phyloP scores from a whole-genome alignment of 805 yeast genomes.

The Yueomyces sinensis region DNA sequence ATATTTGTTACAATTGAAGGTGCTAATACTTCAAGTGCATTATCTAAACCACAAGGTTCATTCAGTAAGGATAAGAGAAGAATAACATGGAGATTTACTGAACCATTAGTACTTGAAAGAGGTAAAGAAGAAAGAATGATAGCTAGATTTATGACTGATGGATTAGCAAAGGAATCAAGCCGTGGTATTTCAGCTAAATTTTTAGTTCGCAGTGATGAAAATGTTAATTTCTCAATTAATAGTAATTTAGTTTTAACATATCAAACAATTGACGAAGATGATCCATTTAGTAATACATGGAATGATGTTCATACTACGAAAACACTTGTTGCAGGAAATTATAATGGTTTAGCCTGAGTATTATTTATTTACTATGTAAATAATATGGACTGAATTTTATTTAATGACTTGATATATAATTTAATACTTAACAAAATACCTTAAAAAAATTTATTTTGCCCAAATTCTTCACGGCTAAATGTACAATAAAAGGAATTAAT shows the following conservation, averaged over 20 bases:
- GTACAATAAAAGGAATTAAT: too few species aligned
- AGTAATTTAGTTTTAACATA: constrained; percentile 29
- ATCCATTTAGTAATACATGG: constrained; percentile 30
- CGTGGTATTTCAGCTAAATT: constrained; percentile 65
- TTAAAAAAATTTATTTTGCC: too few species aligned
- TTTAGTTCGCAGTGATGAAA: constrained; percentile 21
- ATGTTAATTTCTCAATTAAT: constrained; percentile 27
- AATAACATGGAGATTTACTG: constrained; percentile 68
- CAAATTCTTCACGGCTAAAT: too few species aligned
- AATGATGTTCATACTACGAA: constrained; percentile 19
- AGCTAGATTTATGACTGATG: constrained; percentile 75
- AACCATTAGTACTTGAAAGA: constrained; percentile 27
- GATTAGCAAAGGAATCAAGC: constrained; percentile 53
- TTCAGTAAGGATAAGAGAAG: constrained; percentile 78
- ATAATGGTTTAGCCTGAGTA: constrained; percentile 17
- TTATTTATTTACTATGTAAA: too few species aligned
- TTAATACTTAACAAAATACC: too few species aligned
- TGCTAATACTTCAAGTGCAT: constrained; percentile 56
- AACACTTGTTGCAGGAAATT: constrained; percentile 28
- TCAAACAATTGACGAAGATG: constrained; percentile 26
- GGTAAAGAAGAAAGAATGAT: constrained; percentile 52
- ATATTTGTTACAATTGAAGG: constrained; percentile 47
- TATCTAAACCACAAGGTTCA: constrained; percentile 85
- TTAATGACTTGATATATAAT: too few species aligned
- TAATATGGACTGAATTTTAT: too few species aligned